A percentile compares a stretch with the other conserved stretches of the same genome.
These are phyloP conservation scores for Aspergillus niger DNA, from an alignment of 2,329 filamentous ascomycete genomes.

Conservation along the genomic window DNA sequence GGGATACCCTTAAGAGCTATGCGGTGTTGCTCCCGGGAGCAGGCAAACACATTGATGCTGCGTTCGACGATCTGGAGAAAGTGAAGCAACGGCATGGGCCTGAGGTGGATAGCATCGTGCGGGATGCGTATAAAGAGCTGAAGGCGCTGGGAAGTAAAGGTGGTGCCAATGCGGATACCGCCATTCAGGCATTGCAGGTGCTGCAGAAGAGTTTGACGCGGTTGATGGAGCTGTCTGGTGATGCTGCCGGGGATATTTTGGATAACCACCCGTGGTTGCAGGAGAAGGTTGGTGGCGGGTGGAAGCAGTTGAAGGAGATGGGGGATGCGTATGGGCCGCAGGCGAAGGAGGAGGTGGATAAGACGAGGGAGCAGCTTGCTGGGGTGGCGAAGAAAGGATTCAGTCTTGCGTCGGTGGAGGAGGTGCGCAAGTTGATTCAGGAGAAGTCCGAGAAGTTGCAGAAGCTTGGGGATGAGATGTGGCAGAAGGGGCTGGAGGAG, in stretches of 20 bases:
- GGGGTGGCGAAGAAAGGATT: conserved; percentile 66
- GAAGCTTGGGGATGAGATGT: conserved; percentile 70
- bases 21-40: conserved; percentile 72
- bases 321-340: conserved; percentile 72
- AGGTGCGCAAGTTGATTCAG: conserved; percentile 63
- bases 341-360: conserved; percentile 73
- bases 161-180: conserved; percentile 65
- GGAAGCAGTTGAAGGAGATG: conserved; percentile 69
- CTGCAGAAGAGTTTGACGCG: conserved; percentile 63
- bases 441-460: conserved; percentile 69
- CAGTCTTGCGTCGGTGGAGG: conserved; percentile 53
- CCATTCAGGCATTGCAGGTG: conserved; percentile 62
- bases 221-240: conserved; percentile 62
- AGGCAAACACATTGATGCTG: conserved; percentile 65
- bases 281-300: conserved; percentile 68
- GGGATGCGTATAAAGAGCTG: conserved; percentile 68
- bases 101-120: conserved; percentile 69
- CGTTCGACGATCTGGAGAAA: conserved; percentile 70
- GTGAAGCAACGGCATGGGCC: conserved; percentile 67
- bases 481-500: conserved; percentile 70
- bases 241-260: conserved; percentile 65
- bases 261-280: conserved; percentile 74
- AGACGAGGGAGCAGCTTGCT: conserved; percentile 68
- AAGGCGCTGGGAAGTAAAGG: conserved; percentile 60
- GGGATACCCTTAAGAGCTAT: conserved; percentile 67